Conservation (phyloP, 306 rosid genomes). For the Canavalia ensiformis region DNA sequence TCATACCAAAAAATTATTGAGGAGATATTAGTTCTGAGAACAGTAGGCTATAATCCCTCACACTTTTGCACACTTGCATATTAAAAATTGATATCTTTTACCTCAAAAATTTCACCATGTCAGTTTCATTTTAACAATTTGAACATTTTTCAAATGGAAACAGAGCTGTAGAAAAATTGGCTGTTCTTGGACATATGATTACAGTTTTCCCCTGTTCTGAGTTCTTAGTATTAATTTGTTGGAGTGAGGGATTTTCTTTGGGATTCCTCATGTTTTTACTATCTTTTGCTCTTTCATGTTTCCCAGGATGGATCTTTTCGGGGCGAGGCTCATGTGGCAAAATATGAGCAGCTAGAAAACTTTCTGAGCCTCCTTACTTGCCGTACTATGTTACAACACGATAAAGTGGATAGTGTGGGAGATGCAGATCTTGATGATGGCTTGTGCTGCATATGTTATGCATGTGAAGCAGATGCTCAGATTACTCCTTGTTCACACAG, state of each 20-base stretch:
- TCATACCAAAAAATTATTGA: constrained; percentile 13
- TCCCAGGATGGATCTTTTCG: constrained; percentile 82
- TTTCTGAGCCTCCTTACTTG: constrained; percentile 77
- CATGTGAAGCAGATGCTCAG: constrained; percentile 73
- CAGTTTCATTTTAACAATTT: constrained; percentile 19
- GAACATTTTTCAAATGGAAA: constrained; percentile 35
- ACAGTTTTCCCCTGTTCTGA: constrained; percentile 11
- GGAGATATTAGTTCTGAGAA: constrained; percentile 13
- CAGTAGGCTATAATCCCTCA: constrained; percentile 4
- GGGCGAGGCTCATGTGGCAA: constrained; percentile 59
- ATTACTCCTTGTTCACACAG: constrained; percentile 87
- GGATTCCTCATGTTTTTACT: constrained; percentile 27
- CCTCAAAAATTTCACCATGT: constrained; percentile 24
- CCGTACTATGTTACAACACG: constrained; percentile 59
- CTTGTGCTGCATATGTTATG: constrained; percentile 88
- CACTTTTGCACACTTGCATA: constrained; percentile 9
- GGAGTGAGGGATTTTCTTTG: not conserved
- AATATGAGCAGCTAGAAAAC: constrained; percentile 75
- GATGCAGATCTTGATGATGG: constrained; percentile 66
- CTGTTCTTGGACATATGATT: constrained; percentile 3
- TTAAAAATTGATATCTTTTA: constrained; percentile 13
- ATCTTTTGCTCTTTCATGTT: constrained; percentile 32
- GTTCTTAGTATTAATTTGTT: constrained; percentile 21
- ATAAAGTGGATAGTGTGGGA: constrained; percentile 48
- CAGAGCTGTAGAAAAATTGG: constrained; percentile 10